Evolutionary conservation across 2,329 filamentous ascomycete genomes (phyloP).

Genomic region (Hymenoscyphus repandus): DNA sequence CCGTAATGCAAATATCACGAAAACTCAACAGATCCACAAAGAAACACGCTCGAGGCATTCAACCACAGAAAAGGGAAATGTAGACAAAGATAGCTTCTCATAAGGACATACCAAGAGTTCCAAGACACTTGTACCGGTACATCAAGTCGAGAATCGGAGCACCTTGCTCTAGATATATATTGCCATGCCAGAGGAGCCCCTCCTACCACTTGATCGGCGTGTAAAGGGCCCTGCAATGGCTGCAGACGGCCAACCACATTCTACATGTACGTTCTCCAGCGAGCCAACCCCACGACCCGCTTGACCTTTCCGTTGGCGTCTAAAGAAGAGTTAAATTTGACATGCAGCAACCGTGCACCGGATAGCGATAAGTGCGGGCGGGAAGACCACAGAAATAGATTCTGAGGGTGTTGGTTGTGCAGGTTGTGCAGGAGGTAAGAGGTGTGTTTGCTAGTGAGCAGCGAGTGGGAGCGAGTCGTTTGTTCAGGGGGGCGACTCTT

Average conservation of each 20-base stretch:
- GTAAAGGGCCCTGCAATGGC: not conserved
- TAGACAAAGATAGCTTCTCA: not conserved
- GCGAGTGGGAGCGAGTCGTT: slow-evolving; percentile 8
- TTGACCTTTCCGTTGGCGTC: slow-evolving; percentile 14
- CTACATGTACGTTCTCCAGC: not conserved
- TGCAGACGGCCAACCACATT: too few species aligned
- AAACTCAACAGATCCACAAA: slow-evolving; percentile 2
- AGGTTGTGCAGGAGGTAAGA: not conserved
- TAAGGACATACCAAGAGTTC: slow-evolving; percentile 7
- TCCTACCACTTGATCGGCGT: not conserved
- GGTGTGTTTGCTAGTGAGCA: slow-evolving; percentile 1
- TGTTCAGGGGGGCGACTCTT: not conserved
- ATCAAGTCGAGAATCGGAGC: slow-evolving; percentile 1
- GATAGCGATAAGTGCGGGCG: slow-evolving; percentile 16
- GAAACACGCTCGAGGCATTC: not conserved
- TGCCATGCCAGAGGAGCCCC: not conserved
- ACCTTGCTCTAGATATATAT: slow-evolving; percentile 7
- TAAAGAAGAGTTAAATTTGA: slow-evolving; percentile 13
- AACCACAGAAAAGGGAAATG: slow-evolving; percentile 2
- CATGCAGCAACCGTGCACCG: slow-evolving; percentile 12
- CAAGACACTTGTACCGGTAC: slow-evolving; percentile 6
- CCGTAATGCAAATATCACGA: slow-evolving; percentile 2
- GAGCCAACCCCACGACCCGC: slow-evolving; percentile 2
- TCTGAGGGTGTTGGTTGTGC: not conserved
- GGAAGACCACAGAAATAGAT: slow-evolving; percentile 19